Base-by-base conservation (phyloP, 257 asterid genomes). In the Eucommia ulmoides region DNA sequence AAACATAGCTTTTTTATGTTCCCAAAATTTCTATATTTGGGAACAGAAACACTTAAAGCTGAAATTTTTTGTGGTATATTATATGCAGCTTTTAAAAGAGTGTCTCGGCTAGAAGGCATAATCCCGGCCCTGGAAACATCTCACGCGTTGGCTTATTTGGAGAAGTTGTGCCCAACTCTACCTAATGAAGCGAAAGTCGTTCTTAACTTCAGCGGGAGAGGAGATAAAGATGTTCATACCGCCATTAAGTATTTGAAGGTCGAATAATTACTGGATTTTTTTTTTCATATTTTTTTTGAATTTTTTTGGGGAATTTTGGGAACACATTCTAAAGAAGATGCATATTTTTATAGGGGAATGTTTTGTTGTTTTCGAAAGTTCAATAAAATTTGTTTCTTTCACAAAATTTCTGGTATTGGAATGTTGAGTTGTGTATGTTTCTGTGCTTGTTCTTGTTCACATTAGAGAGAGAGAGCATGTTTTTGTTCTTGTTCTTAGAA, bases 111-210 rank as follows among this genome's bases (percentile, higher is more conserved):
- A 53, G 91, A 87, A 71, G 94, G 94, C 6, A 83, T 83, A 63
- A 20, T 67, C 20, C 94, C 92, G 1, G 93, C 93, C 0, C 58
- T 87, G 48, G 97, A 87, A 64, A 56, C 93, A 1, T 74, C 76
- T 26, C 94, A 88, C n/a, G 93, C 93, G 8, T 55, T 88, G 45
- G 94, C 97, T 1, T 72, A 72, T 66, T 77, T 87, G 0, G 69
- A 22, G 19, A 74, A 73, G 20, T 88, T 83, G 53, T 83, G 93
- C 52, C 59, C 71, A 1, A 65, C 72, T 0, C 59, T 88, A 33
- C 42, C 68, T 2, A 44, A 73, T 41, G 85, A 82, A 3, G 47
- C 81, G 1, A 81, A 73, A 52, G 88, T 87, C n/a, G 83, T 87
- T 0, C 82, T 87, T 20, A 83, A 77, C 54, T 76, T 74, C 69